Conservation (phyloP, 2,329 filamentous ascomycete species). For the Xylariaceae sp. region DNA sequence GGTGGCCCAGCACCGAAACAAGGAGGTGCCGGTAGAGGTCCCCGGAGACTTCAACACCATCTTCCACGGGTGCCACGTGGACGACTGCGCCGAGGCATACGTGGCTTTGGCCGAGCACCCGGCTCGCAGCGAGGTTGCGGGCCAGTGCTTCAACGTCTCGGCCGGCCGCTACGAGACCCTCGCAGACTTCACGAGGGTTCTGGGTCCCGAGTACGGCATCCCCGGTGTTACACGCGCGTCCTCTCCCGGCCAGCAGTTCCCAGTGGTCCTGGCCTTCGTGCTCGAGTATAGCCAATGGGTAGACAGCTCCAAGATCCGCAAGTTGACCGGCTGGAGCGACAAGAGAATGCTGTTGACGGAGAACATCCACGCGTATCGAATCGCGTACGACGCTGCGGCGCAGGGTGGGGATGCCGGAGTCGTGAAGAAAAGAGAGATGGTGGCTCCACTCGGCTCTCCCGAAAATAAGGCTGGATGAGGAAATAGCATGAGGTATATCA, state of each 20-base stretch:
- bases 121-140: slow-evolving; percentile 24
- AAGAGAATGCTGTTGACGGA: slow-evolving; percentile 29
- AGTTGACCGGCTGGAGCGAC: slow-evolving; percentile 33
- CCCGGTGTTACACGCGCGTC: slow-evolving; percentile 15
- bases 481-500: no score
- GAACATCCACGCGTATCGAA: slow-evolving; percentile 27
- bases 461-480: no score
- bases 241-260: slow-evolving; percentile 4
- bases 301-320: slow-evolving; percentile 32
- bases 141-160: slow-evolving; percentile 39
- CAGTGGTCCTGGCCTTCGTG: slow-evolving; percentile 13
- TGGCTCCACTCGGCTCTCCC: no score
- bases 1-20: slow-evolving; percentile 13
- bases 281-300: slow-evolving; percentile 36
- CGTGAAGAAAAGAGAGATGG: slow-evolving; percentile 15
- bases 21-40: slow-evolving; percentile 21
- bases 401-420: slow-evolving; percentile 18
- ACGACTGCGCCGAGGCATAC: slow-evolving; percentile 42
- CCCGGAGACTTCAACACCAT: slow-evolving; percentile 29
- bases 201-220: slow-evolving; percentile 32
- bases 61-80: slow-evolving; percentile 39
- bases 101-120: slow-evolving; percentile 33
- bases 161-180: slow-evolving; percentile 35
- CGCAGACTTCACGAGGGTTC: slow-evolving; percentile 27
- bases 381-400: slow-evolving; percentile 30